Conservation (phyloP, 2,329 filamentous ascomycete species). For the Xylariaceae sp. region DNA sequence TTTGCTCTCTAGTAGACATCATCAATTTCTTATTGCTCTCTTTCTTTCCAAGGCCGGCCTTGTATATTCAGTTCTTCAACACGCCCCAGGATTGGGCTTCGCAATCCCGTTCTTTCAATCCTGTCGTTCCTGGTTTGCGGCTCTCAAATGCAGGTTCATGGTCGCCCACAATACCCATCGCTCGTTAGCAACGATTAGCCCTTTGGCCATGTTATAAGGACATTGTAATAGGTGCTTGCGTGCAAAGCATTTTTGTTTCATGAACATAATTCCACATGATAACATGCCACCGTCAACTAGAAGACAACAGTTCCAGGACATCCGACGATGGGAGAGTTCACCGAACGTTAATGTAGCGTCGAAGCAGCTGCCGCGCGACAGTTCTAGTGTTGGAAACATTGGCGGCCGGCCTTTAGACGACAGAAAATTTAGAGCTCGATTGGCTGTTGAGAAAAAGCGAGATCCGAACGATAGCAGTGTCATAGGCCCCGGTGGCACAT, state of each 20-base stretch:
- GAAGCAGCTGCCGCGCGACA: slow-evolving; percentile 14
- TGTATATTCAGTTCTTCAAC: slow-evolving; percentile 31
- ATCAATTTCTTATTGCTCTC: slow-evolving; percentile 15
- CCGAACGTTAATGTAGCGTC: slow-evolving; percentile 17
- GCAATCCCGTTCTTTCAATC: slow-evolving; percentile 18
- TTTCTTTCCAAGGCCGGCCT: slow-evolving; percentile 33
- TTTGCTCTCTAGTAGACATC: slow-evolving; percentile 20
- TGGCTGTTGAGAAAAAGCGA: slow-evolving; percentile 1
- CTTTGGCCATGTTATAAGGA: slow-evolving; percentile 31
- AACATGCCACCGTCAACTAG: slow-evolving; percentile 32
- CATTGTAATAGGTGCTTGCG: slow-evolving; percentile 21
- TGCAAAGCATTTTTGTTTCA: slow-evolving; percentile 32
- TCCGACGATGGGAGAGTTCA: slow-evolving; percentile 18
- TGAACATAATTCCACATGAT: slow-evolving; percentile 8
- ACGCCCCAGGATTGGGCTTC: slow-evolving; percentile 26
- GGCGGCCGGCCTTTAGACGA: background rate
- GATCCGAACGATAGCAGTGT: background rate
- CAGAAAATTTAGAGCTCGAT: slow-evolving; percentile 2
- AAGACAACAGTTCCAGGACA: slow-evolving; percentile 19
- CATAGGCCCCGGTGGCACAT: background rate
- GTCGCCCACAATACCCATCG: slow-evolving; percentile 13
- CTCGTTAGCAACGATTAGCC: slow-evolving; percentile 15
- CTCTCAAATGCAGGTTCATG: slow-evolving; percentile 5
- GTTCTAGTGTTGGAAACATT: background rate
- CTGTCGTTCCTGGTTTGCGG: slow-evolving; percentile 21